phyloP scores from a whole-genome alignment of 805 yeast species.

The Torulaspora gathmanii region DNA sequence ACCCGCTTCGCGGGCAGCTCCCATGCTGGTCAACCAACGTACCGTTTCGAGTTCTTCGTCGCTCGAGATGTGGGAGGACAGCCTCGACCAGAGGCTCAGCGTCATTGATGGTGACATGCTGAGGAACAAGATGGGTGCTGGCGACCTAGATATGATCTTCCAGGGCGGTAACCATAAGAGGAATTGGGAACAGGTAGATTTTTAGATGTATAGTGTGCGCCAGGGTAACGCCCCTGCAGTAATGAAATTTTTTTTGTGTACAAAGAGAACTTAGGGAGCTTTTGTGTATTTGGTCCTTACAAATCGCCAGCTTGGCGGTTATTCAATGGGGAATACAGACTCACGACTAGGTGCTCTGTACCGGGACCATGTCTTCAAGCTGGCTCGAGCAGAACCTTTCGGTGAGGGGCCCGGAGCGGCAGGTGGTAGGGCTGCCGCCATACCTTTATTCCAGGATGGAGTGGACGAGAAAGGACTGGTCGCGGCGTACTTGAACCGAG shows the following conservation, averaged over 20 bases:
- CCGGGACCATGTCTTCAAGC: constrained; percentile 45
- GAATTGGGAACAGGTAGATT: constrained; percentile 18
- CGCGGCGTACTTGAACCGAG: constrained; percentile 24
- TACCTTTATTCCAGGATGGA: constrained; percentile 15
- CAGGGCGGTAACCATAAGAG: constrained; percentile 13
- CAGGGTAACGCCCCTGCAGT: not conserved
- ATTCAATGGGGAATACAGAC: constrained; percentile 66
- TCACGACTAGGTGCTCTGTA: constrained; percentile 49
- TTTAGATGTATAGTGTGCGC: constrained; percentile 1
- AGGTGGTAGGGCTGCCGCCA: constrained; percentile 21
- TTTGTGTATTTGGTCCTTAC: not conserved
- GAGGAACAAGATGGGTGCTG: constrained; percentile 24
- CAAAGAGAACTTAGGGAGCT: not conserved
- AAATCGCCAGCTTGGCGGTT: not conserved
- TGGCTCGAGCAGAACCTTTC: constrained; percentile 16
- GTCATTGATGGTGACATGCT: constrained; percentile 32
- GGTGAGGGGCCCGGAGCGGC: not conserved
- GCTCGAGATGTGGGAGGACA: constrained; percentile 40
- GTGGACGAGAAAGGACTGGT: constrained; percentile 29
- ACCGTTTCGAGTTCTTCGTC: constrained; percentile 36
- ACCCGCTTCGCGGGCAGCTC: constrained; percentile 31
- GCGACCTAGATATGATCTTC: constrained; percentile 20
- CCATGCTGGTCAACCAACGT: constrained; percentile 35
- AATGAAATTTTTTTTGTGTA: not conserved
- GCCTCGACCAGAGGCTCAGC: constrained; percentile 35